These are phyloP conservation scores for Termitomyces titanicus DNA, from an alignment of 768 basidiomycete genomes.

Conservation along the genomic window DNA sequence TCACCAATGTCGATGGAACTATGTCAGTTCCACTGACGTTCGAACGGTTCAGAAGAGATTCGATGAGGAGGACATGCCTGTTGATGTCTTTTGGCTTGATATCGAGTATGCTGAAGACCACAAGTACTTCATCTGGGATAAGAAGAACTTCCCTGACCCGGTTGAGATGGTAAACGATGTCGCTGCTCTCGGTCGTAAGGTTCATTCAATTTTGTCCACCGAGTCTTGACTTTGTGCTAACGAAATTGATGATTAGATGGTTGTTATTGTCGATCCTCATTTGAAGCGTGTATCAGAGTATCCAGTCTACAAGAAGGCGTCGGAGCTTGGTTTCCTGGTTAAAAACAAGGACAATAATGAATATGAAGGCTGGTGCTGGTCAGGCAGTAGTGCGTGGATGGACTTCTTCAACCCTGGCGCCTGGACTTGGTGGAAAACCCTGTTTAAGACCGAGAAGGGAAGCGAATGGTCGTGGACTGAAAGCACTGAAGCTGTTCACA, in stretches of 20 bases:
- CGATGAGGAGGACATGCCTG: conserved; percentile 91
- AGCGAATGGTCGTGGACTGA: conserved; percentile 71
- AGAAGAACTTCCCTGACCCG: conserved; percentile 90
- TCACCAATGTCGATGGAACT: conserved; percentile 99
- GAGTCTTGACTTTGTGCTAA: not conserved
- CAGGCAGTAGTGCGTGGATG: conserved; percentile 93
- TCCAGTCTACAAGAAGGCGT: conserved; percentile 82
- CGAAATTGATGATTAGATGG: conserved; percentile 63
- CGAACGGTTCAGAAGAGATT: conserved; percentile 81
- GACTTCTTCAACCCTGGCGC: conserved; percentile 92
- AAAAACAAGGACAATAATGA: conserved; percentile 81
- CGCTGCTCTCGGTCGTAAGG: conserved; percentile 82
- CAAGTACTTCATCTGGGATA: conserved; percentile 97
- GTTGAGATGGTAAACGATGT: conserved; percentile 91
- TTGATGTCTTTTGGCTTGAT: conserved; percentile 97
- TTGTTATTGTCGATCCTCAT: conserved; percentile 96
- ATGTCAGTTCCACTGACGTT: conserved; percentile 86
- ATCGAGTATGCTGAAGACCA: conserved; percentile 94
- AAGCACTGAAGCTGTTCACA: conserved; percentile 80
- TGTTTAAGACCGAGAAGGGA: conserved; percentile 65
- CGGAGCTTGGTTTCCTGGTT: conserved; percentile 76
- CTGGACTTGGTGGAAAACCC: conserved; percentile 87
- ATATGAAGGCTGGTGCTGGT: conserved; percentile 99
- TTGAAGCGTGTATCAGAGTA: conserved; percentile 79
- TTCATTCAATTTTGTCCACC: conserved; percentile 21